Evolutionary conservation across 768 basidiomycete species (phyloP).

Genomic region (Mycena capillaripes): DNA sequence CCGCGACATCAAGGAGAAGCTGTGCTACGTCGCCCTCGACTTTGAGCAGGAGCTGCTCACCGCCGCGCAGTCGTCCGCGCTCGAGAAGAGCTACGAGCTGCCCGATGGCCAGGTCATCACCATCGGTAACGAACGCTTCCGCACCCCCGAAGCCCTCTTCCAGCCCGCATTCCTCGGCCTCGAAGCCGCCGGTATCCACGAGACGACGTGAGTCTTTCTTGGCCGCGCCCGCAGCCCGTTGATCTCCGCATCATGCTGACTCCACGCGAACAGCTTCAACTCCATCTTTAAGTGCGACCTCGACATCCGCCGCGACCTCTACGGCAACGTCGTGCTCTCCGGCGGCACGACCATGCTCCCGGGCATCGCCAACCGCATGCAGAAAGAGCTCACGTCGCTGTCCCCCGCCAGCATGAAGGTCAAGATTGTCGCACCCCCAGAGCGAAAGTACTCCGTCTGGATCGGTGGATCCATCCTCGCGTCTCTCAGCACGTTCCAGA

Average conservation of each 20-base stretch:
- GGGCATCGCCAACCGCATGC: slow-evolving; percentile 60
- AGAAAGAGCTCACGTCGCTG: slow-evolving; percentile 77
- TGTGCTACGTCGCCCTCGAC: too few relatives aligned
- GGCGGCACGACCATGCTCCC: slow-evolving; percentile 38
- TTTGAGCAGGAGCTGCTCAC: too few relatives aligned
- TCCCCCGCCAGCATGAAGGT: slow-evolving; percentile 77
- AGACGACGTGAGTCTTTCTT: slow-evolving; percentile 65
- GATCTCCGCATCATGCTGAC: slow-evolving; percentile 13
- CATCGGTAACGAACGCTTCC: slow-evolving; percentile 82
- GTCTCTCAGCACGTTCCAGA: too few relatives aligned
- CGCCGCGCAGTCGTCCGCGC: too few relatives aligned
- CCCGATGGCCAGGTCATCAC: too few relatives aligned
- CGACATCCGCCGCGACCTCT: slow-evolving; percentile 33
- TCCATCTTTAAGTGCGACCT: slow-evolving; percentile 67
- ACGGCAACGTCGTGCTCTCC: slow-evolving; percentile 34
- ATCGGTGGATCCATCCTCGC: too few relatives aligned
- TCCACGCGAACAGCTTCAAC: slow-evolving; percentile 59
- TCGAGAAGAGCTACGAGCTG: too few relatives aligned
- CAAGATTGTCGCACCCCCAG: slow-evolving; percentile 72
- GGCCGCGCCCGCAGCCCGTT: background rate
- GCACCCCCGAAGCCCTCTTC: slow-evolving; percentile 81
- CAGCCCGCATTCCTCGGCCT: slow-evolving; percentile 77
- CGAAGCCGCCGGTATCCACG: too few relatives aligned
- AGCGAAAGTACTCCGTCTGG: too few relatives aligned
- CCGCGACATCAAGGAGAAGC: slow-evolving; percentile 85